Percentiles rank a stretch among this genome's conserved stretches.
Evolutionary conservation across 169 alveolate genomes (phyloP).

Genomic region (Plasmodium vinckei): DNA sequence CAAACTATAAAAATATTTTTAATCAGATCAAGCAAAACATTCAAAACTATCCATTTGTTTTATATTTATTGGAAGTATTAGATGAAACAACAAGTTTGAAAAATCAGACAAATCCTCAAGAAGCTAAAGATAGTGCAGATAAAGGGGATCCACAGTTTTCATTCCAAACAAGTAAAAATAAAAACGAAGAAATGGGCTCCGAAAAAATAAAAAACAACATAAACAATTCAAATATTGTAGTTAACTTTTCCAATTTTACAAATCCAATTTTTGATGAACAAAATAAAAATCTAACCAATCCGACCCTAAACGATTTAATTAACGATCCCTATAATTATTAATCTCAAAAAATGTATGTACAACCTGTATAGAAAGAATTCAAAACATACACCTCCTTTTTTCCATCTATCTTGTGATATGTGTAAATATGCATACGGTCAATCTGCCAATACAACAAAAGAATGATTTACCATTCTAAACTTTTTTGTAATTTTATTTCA

Average conservation of each 20-base stretch:
- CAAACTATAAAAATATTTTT: slow-evolving; percentile 12
- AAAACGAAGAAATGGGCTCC: not conserved
- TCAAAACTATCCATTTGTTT: slow-evolving; percentile 23
- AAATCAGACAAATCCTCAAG: not conserved
- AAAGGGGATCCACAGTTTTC: not conserved
- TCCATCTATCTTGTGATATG: too few species aligned
- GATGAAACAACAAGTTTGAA: not conserved
- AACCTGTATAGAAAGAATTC: not conserved
- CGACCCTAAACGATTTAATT: not conserved
- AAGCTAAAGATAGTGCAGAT: not conserved
- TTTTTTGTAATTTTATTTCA: too few species aligned
- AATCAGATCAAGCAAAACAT: slow-evolving; percentile 8
- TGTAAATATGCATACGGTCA: too few species aligned
- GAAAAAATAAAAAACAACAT: not conserved
- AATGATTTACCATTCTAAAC: too few species aligned
- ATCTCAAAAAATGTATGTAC: not conserved
- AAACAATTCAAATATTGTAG: not conserved
- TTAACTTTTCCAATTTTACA: slow-evolving; percentile 8
- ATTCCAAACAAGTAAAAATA: not conserved
- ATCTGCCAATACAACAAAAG: too few species aligned
- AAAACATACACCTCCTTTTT: too few species aligned
- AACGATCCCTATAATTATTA: slow-evolving; percentile 3
- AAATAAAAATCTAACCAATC: not conserved
- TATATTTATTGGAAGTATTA: slow-evolving; percentile 19
- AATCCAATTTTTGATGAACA: not conserved